Base-by-base conservation (phyloP, 495 filamentous ascomycete species). In the Daldinia bambusicola region DNA sequence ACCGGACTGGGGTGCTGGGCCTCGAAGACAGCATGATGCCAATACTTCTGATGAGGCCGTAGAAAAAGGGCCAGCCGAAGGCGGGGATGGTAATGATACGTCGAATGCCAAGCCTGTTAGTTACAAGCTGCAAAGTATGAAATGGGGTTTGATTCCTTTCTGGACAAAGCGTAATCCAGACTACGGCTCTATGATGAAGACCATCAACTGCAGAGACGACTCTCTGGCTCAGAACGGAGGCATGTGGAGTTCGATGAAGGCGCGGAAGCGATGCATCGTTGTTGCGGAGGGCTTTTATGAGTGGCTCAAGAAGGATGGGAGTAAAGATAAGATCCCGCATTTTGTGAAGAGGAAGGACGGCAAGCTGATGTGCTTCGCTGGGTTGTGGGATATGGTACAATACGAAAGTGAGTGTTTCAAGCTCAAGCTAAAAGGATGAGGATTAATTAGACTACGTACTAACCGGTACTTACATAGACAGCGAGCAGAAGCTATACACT, bases 201-300 rank as follows among this genome's bases (percentile, higher is more conserved):
- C 93, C 0, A 99, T 98, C 76, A 99, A 99, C 78, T 97, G 94
- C 78, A 90, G 95, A 22, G 94, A 94, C 75, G 95, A 98, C 79
- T 95, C 93, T 3, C 81, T 99, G 5, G 81, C 86, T 1, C 86
- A 90, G 7, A 86, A 90, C 22, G 85, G 87, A 2, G 93, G 94
- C 12, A 93, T 97, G 89, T 99, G 95, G 95, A 90, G 86, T 30
- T 86, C 84, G 13, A 97, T 98, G 91, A 98, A 97, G 78, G 85
- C 88, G 55, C 87, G 83, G 72, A 97, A 97, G 77, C 85, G 95
- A 26, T 99, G 95, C 75, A 82, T 98, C 45, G 89, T 99, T 2
- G 70, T 95, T 3, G 93, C 91, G 13, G 89, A 97, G 79, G 95
- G 95, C 2, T 99, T 98, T 80, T 99, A 95, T 78, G 95, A 99